Conservation (phyloP, 1,284 basidiomycete species). For the Flammula alnicola region DNA sequence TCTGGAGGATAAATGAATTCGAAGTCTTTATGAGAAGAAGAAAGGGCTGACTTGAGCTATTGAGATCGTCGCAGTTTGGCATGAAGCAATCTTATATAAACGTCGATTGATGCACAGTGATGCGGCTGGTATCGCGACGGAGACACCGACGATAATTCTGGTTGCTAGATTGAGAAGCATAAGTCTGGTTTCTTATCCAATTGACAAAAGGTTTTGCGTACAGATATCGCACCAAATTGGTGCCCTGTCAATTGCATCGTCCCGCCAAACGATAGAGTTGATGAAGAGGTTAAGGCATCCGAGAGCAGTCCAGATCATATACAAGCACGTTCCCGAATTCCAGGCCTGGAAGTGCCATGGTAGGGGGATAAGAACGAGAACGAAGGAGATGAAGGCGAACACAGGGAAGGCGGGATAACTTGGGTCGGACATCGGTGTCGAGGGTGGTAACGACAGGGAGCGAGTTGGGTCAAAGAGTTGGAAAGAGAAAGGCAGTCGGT, state of each 20-base stretch:
- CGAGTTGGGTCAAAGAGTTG: no score
- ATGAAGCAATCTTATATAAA: slow-evolving; percentile 53
- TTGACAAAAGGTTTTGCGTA: slow-evolving; percentile 26
- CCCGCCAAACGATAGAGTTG: slow-evolving; percentile 62
- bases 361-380: slow-evolving; percentile 46
- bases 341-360: slow-evolving; percentile 56
- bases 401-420: slow-evolving; percentile 42
- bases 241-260: slow-evolving; percentile 38
- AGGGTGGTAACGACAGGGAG: no score
- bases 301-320: slow-evolving; percentile 59
- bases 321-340: slow-evolving; percentile 62
- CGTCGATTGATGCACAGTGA: slow-evolving; percentile 63
- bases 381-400: slow-evolving; percentile 44
- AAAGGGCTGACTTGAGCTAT: slow-evolving; percentile 22
- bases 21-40: neutral
- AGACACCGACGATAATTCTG: slow-evolving; percentile 43
- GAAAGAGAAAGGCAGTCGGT: no score
- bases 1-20: slow-evolving; percentile 25
- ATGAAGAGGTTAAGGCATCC: slow-evolving; percentile 50
- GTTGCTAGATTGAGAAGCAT: slow-evolving; percentile 40
- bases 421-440: no score
- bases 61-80: slow-evolving; percentile 40
- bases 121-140: slow-evolving; percentile 53
- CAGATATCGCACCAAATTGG: slow-evolving; percentile 57
- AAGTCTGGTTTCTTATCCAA: neutral